Base-by-base conservation (phyloP, 139 green algal species). In the Chlorella vulgaris region DNA sequence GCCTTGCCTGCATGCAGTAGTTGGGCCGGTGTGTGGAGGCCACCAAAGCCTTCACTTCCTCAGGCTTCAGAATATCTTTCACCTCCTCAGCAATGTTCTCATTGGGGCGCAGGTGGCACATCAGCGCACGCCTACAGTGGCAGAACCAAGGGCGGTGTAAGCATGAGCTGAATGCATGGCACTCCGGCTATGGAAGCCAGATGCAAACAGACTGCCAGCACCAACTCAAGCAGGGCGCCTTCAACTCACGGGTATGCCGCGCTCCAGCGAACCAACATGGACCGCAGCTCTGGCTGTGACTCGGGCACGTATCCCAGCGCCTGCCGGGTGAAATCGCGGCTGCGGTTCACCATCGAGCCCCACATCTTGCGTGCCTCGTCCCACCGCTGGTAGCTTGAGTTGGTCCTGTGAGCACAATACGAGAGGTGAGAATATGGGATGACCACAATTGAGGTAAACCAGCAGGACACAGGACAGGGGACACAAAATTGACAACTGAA, bases 361-460 rank as follows among this genome's bases (percentile, higher is more conserved):
- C 84, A 90, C 4, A 81, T 69, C 36, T 76, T 91, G 33, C 86
- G 70, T 5, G 83, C 83, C 61, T 91, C 86, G 42, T 88, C 81
- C 85, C 85, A 91, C 61, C 88, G 80, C 73, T 63, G 58, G 67
- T 91, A 91, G 28, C 35, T 76, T 31, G 74, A 80, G 79, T 92
- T 92, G 62, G 88, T 92, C 21, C 86, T 58, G 76, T 35, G 29
- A 24, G 31, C 68, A 75, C 66, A 75, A 5, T 22, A 28, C 21
- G 65, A 53, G 65, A 53, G 15, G 36, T 55, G 13, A 51, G 65
- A 21, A 13, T 1, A n/a, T n/a, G n/a, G n/a, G n/a, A n/a, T n/a
- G n/a, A n/a, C n/a, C n/a, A n/a, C n/a, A n/a, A n/a, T n/a, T n/a
- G n/a, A n/a, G n/a, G n/a, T n/a, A n/a, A n/a, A n/a, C n/a, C n/a